phyloP scores from a whole-genome alignment of 352 stramenopile genomes.

The Phytophthora constricta region DNA sequence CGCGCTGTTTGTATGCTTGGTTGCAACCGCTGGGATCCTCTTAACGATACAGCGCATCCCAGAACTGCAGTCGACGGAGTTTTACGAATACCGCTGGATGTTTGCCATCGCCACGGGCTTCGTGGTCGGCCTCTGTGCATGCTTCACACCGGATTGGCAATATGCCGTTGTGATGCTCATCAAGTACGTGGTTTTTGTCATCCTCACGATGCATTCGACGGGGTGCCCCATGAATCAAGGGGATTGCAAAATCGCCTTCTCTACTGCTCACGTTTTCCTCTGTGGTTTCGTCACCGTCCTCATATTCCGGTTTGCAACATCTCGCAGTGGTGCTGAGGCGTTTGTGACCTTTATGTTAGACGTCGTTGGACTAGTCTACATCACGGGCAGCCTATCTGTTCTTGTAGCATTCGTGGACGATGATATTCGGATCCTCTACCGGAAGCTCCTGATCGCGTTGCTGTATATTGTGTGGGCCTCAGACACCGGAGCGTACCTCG shows the following conservation, averaged over 20 bases:
- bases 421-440: conserved; percentile 51
- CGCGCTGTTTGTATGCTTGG: conserved; percentile 26
- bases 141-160: conserved; percentile 50
- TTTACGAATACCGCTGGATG: conserved; percentile 49
- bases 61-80: conserved; percentile 45
- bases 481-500: conserved; percentile 94
- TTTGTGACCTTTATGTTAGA: conserved; percentile 59
- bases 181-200: conserved; percentile 48
- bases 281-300: conserved; percentile 41
- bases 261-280: conserved; percentile 41
- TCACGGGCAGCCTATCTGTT: conserved; percentile 52
- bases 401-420: conserved; percentile 64
- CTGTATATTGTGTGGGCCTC: conserved; percentile 74
- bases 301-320: conserved; percentile 48
- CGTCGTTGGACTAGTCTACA: conserved; percentile 59
- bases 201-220: conserved; percentile 60
- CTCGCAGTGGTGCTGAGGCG: conserved; percentile 23
- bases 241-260: conserved; percentile 37
- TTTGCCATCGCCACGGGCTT: conserved; percentile 43
- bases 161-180: conserved; percentile 49
- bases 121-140: conserved; percentile 46
- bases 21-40: conserved; percentile 36
- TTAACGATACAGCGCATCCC: conserved; percentile 32
- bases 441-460: conserved; percentile 66
- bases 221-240: conserved; percentile 57